Base-by-base conservation (phyloP, 2,329 filamentous ascomycete genomes). In the Paramyrothecium sp. region DNA sequence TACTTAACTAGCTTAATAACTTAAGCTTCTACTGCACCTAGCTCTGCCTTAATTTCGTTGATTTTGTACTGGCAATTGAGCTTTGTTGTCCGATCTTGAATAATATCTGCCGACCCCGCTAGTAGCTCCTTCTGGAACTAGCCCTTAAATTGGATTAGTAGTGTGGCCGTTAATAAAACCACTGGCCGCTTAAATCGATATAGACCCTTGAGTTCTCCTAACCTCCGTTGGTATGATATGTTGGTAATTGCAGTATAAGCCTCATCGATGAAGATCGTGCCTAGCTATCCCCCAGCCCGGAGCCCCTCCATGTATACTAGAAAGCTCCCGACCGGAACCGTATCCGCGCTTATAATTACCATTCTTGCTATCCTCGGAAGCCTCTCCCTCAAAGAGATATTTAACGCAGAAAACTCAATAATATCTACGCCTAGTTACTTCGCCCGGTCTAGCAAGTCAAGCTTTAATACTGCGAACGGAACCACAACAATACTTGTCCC, bases 11-110 rank as follows among this genome's bases (percentile, higher is more conserved):
- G n/a, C n/a, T n/a, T n/a, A n/a, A n/a, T n/a, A n/a, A n/a, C n/a
- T n/a, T n/a, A n/a, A n/a, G n/a, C n/a, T n/a, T 54, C 34, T 41
- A 54, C 52, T 13, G 52, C n/a, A 16, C 33, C 34, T 11, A 19
- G 33, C 10, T 38, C 34, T 7, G 52, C 8, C 34, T 54, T 54
- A 33, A 54, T 38, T 20, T 54, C 33, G 17, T 54, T 38, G 20
- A 54, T 33, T 46, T 47, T 33, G 46, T 54, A 54, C 20, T 33
- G 34, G 52, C 52, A 46, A 38, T 47, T 54, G 7, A n/a, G 16
- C 52, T 54, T 54, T 16, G 52, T 47, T 19, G 52, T 54, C 34
- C 34, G 20, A 13, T 54, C 52, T 26, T 33, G 52, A 22, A 54
- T 30, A 7, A 23, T 54, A 21, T 22, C 52, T 16, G 52, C 34